Evolutionary conservation across 768 basidiomycete species (phyloP).

Genomic region (Naematelia aurantialba): DNA sequence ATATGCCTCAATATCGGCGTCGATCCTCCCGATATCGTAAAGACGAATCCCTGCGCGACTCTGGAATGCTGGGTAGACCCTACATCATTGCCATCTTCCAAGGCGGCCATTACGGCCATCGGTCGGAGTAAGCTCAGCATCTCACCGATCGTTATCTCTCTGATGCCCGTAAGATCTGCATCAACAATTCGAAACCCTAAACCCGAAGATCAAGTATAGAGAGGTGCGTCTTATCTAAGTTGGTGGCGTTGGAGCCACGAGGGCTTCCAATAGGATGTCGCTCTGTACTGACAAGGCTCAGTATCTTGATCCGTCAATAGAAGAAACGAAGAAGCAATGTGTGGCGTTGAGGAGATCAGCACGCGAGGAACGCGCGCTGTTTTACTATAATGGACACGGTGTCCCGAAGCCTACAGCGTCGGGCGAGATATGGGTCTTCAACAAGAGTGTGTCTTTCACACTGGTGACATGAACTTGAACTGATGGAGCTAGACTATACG

Average conservation of each 20-base stretch:
- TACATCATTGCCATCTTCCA: conserved; percentile 81
- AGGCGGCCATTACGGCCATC: conserved; percentile 90
- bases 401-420: conserved; percentile 94
- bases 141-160: background rate
- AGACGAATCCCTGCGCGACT: conserved; percentile 91
- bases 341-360: conserved; percentile 76
- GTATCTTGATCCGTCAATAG: conserved; percentile 88
- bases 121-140: conserved; percentile 58
- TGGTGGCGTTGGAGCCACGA: background rate
- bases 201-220: conserved; percentile 90
- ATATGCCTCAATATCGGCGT: conserved; percentile 95
- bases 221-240: conserved; percentile 46
- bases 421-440: conserved; percentile 97
- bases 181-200: conserved; percentile 92
- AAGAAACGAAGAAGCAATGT: conserved; percentile 86
- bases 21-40: conserved; percentile 95
- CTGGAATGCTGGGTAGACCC: conserved; percentile 98
- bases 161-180: conserved; percentile 61
- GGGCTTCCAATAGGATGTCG: background rate
- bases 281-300: conserved; percentile 42
- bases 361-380: conserved; percentile 86
- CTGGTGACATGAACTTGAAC: background rate
- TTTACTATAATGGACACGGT: conserved; percentile 98
- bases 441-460: conserved; percentile 56
- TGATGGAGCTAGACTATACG: conserved; percentile 61